Base-by-base conservation (phyloP, 2,329 filamentous ascomycete species). In the Sporothrix phasma region DNA sequence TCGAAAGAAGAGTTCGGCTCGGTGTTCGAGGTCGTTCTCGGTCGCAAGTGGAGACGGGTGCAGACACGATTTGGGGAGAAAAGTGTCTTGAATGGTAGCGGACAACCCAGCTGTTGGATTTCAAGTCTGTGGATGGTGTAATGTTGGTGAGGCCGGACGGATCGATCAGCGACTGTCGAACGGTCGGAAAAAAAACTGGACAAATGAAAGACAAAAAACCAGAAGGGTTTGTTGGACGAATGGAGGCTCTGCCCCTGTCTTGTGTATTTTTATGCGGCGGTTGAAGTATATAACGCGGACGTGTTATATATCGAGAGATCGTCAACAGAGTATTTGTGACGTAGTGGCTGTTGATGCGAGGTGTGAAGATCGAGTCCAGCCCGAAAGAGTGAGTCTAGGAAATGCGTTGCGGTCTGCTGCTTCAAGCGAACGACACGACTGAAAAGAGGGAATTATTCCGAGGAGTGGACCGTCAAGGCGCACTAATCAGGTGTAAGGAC, bases 361-460 rank as follows among this genome's bases (percentile, higher is more conserved):
- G 22, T 62, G n/a, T 39, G 45, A 56, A 31, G 62, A 65, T 69
- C 71, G 72, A 73, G 72, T 66, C 73, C 73, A 73, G 73, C 73
- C 72, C 73, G 72, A 69, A 71, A 45, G 24, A 56, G 61, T 66
- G 68, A 45, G 31, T 56, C 51, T 31, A 26, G 31, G 53, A 41
- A 64, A 65, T 65, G 66, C 66, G 61, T 34, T 65, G 62, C 62
- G 49, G 19, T 49, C 51, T 66, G 67, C 66, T 69, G 70, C 70
- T 66, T 70, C 72, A 69, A 72, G 71, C 70, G 69, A 72, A 68
- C 56, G 69, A 67, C 67, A 56, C 47, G 64, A 39, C 62, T 46
- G 49, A 45, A 54, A 63, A 56, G 31, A 61, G 49, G 37, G 61
- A 34, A 26, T 51, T 49, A 61, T 62, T 66, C 59, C 62, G 56